Evolutionary conservation across 768 basidiomycete species (phyloP), one percentile per base, ranked within the genome.

Genomic region (Boletus pseudo-olivaceus): DNA sequence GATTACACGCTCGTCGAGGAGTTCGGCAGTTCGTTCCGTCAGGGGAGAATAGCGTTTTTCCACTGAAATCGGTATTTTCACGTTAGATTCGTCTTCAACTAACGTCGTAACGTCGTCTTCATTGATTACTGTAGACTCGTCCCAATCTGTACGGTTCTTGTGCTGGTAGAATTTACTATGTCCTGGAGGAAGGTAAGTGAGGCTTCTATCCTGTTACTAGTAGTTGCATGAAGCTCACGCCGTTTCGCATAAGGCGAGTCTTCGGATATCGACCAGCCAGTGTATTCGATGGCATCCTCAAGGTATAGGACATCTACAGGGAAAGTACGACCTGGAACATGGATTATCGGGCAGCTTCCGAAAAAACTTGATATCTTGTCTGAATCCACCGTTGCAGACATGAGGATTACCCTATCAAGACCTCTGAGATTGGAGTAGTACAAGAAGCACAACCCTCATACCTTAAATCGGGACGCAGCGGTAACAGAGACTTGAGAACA

Each of bases 341-440:
- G 84, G 12, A 98, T 76, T 17, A 85, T 82, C 0, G 93, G 92
- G 60, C 88, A 88, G 43, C 83, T 82, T n/a, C 87, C 90, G 67
- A 98, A 97, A 69, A 87, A 98, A 14, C 71, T 73, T 11, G 94
- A 90, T 38, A 98, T 83, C 74, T 94, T 94, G 51, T 90, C 86
- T 1, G 92, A 85, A 60, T 99, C 93, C 26, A 97, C 77, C 0
- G 97, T 99, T 1, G 97, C 96, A 32, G 93, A 96, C 96, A 99
- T 99, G 44, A 98, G 78, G 15, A 98, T 82, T 38, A 99, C 83
- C 71, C 92, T 94, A 53, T 29, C 15, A 47, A 54, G 17, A 44
- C 10, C 30, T 43, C 12, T 54, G 33, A 68, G 53, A n/a, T 19
- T 17, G 19, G 47, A 19, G 43, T 32, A 30, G 20, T 7, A 39